Base-by-base conservation (phyloP, 768 basidiomycete species). In the Auriscalpium microsporum region DNA sequence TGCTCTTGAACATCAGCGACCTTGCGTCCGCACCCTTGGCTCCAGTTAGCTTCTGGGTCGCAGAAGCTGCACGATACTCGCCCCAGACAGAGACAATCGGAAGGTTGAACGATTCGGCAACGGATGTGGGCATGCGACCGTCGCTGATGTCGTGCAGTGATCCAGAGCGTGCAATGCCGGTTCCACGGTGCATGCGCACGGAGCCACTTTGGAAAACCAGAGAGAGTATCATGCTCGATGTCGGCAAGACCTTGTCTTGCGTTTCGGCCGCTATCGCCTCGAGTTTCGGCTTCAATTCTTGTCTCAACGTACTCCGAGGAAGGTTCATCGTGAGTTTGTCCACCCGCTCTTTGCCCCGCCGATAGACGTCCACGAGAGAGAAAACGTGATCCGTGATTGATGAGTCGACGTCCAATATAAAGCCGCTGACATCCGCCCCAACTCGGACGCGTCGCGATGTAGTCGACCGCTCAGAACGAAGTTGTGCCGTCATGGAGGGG, bases 151-250 rank as follows among this genome's bases (percentile, higher is more conserved):
- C 79, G 60, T 70, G 59, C n/a, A 54, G 54, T 28, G 53, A 56
- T 48, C 50, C 48, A 3, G 33, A 62, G 36, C 69, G 61, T 10
- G 63, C 56, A 63, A 16, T 71, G 62, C 45, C 68, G 74, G n/a
- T 66, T 67, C 59, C 73, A 57, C 79, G 84, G 63, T 87, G 83
- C 46, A 93, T 75, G 50, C 83, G 80, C 17, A 97, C 86, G 65
- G 84, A 81, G 34, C 95, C 95, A 58, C 90, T 95, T 55, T 80
- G 76, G 68, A 97, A 97, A 4, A 78, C 81, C 56, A 94, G 73
- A 1, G 85, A 80, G 2, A 78, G 73, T 51, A 83, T 78, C 17
- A 90, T 64, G 56, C 80, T 82, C 11, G 86, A 84, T 1, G 81
- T 79, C 3, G 78, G 76, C 17, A 78, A 67, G 5, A 73, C 63